These are phyloP conservation scores for Setaria italica DNA, from an alignment of 202 grass and related monocot genomes.

Conservation along the genomic window DNA sequence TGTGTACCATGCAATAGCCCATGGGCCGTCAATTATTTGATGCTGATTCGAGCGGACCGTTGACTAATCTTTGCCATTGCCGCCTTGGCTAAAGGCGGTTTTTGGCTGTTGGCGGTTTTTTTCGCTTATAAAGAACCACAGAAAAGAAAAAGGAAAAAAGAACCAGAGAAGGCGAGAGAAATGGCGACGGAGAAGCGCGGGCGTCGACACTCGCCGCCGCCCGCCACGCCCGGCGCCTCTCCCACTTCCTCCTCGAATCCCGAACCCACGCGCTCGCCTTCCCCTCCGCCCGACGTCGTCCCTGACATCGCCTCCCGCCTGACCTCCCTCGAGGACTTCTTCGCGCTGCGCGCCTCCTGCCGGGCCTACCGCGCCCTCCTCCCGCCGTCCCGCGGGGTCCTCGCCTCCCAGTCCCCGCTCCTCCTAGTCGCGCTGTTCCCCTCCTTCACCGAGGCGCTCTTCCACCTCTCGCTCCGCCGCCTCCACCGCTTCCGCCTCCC, in stretches of 20 bases:
- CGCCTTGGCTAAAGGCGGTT: not conserved
- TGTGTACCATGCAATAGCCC: not conserved
- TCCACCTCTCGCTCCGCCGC: conserved; percentile 53
- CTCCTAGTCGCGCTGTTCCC: conserved; percentile 58
- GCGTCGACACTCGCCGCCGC: conserved; percentile 37
- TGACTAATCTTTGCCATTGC: not conserved
- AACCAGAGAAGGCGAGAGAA: not conserved
- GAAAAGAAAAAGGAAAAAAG: accelerated
- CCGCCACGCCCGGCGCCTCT: not conserved
- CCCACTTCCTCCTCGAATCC: conserved; percentile 22
- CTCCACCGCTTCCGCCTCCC: conserved; percentile 58
- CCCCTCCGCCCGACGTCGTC: conserved; percentile 49
- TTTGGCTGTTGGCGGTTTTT: not conserved
- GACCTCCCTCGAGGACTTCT: conserved; percentile 62
- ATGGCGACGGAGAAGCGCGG: conserved; percentile 54
- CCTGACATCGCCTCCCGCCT: conserved; percentile 57
- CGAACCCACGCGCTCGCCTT: not conserved
- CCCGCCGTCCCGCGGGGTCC: conserved; percentile 33
- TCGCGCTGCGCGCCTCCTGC: conserved; percentile 56
- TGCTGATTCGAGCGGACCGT: not conserved
- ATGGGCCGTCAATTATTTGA: not conserved
- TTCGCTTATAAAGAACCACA: too few relatives aligned
- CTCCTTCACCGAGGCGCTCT: conserved; percentile 56
- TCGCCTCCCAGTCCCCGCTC: conserved; percentile 58
- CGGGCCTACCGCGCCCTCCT: conserved; percentile 48